Percentiles rank a stretch among this genome's conserved stretches.
These are phyloP conservation scores for Candida adriatica DNA, from an alignment of 805 yeast species.

Conservation along the genomic window DNA sequence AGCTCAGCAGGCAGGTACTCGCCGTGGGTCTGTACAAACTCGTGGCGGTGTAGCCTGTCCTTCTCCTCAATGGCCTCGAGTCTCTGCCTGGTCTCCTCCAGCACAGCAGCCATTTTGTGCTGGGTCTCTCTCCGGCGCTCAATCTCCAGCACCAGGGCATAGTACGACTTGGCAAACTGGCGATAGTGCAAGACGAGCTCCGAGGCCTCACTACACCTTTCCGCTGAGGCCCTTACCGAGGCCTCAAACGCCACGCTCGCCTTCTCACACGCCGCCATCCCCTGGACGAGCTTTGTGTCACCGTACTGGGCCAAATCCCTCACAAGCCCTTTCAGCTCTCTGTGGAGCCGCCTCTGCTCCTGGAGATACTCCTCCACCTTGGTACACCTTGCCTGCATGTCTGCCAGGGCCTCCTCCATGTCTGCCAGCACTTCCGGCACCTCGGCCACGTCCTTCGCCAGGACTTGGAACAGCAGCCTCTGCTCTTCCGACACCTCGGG, in stretches of 20 bases:
- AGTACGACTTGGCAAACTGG: conserved; percentile 45
- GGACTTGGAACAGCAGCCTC: conserved; percentile 35
- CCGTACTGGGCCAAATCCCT: conserved; percentile 21
- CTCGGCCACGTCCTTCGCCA: conserved; percentile 48
- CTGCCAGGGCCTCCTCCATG: conserved; percentile 32
- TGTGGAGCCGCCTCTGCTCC: conserved; percentile 7
- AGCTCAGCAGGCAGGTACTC: conserved; percentile 49
- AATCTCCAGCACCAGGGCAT: conserved; percentile 44
- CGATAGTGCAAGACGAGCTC: conserved; percentile 42
- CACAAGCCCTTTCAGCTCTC: conserved; percentile 18
- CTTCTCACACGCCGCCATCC: conserved; percentile 10
- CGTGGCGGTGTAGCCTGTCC: conserved; percentile 36
- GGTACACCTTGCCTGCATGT: conserved; percentile 19
- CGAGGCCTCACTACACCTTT: conserved; percentile 16
- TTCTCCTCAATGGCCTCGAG: conserved; percentile 33
- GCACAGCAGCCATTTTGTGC: conserved; percentile 30
- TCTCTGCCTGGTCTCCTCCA: conserved; percentile 35
- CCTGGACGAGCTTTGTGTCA: conserved; percentile 9
- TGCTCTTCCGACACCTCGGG: no score
- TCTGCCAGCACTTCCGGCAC: conserved; percentile 48
- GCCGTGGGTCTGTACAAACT: conserved; percentile 42
- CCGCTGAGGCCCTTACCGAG: conserved; percentile 10
- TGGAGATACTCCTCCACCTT: conserved; percentile 18
- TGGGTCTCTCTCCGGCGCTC: conserved; percentile 41
- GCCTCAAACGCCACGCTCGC: conserved; percentile 9